These are phyloP conservation scores for Prunus mume DNA, from an alignment of 306 rosid genomes.

Conservation along the genomic window DNA sequence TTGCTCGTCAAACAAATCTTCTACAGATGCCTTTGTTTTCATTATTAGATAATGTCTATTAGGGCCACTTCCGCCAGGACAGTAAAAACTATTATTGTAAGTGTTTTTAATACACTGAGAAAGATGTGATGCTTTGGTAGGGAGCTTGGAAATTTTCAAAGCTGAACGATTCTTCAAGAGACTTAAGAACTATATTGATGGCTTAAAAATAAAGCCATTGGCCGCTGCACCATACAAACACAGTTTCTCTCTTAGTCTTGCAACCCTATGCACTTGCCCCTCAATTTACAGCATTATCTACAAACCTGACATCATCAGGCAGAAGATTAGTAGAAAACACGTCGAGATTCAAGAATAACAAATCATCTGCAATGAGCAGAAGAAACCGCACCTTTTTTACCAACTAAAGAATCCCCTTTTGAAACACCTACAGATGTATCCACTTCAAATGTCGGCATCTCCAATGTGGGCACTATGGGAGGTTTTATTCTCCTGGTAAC, in stretches of 20 bases:
- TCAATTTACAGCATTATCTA: background rate
- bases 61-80: no score
- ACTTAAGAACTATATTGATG: background rate
- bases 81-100: no score
- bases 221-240: background rate
- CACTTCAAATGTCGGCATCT: constrained; percentile 40
- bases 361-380: constrained; percentile 28
- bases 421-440: constrained; percentile 43
- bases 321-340: background rate
- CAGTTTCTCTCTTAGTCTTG: background rate
- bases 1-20: background rate
- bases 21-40: no score
- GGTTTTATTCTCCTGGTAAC: constrained; percentile 78
- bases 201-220: background rate
- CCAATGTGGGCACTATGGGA: constrained; percentile 68
- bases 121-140: background rate
- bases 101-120: background rate
- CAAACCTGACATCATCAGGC: background rate
- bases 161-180: background rate
- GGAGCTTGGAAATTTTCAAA: background rate
- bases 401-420: constrained; percentile 40
- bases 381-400: constrained; percentile 51
- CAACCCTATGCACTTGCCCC: background rate
- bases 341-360: background rate
- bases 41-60: no score